Base-by-base conservation (phyloP, 768 basidiomycete genomes). In the Hypholoma fasciculare region DNA sequence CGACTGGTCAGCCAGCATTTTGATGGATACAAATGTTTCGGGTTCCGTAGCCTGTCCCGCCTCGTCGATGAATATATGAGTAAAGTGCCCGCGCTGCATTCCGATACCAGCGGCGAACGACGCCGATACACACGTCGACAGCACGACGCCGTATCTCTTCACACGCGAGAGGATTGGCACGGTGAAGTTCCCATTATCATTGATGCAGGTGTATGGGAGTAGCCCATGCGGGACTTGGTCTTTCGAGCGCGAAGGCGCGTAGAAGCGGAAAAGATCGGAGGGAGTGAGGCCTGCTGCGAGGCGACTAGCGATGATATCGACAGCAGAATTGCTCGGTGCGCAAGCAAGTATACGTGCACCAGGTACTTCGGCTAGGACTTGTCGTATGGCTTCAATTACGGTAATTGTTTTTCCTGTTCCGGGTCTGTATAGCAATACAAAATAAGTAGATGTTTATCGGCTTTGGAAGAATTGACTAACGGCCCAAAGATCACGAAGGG, bases 41-140 rank as follows among this genome's bases (percentile, higher is more conserved):
- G 87, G 85, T 67, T 90, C 88, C 0, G 83, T 85, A 2, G 87
- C 86, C 63, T 90, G 88, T 0, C 86, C 88, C 0, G 87, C 88
- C 65, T 90, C 88, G 61, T 90, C 88, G 8, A 88, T 70, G 65
- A 90, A 86, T 13, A 90, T 84, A 59, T 90, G 86, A 8, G 75
- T 78, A 66, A 83, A 90, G 66, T 88, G 83, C 0, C 88, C 88
- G 1, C 78, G 73, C 0, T 78, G 71, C 44, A 89, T 74, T 0
- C 87, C 87, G 39, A 88, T 75, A 1, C 81, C 82, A 23, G 77
- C 76, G 1, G 76, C 73, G 40, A 86, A 78, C 1, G 82, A 82
- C 0, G 85, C 83, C 0, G 88, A 87, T 8, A 85, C 76, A 49
- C 88, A 89, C 0, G 88, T 90, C 1, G 82, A 74, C 8, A 90